Percentiles rank a stretch among this genome's conserved stretches.
Conservation (phyloP, 768 basidiomycete species). For the Rhodosporidiobolus odoratus region DNA sequence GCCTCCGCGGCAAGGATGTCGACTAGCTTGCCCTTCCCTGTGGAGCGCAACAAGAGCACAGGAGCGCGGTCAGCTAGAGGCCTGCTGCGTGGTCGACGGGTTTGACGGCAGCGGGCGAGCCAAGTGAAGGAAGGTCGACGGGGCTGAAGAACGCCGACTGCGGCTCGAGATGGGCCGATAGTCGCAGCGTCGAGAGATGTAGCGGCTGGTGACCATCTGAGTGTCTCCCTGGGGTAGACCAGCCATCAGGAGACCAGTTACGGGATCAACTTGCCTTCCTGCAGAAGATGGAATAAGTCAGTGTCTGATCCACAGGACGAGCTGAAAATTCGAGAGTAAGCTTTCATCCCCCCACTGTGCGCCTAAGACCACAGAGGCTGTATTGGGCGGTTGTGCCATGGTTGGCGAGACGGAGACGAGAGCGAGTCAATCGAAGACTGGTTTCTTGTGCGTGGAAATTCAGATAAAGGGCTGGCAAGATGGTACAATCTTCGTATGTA, state of each 20-base stretch:
- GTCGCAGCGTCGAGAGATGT: not conserved
- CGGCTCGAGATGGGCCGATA: not conserved
- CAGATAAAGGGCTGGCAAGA: not conserved
- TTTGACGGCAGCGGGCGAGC: too few species aligned
- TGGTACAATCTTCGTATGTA: too few species aligned
- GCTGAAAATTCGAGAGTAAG: slow-evolving; percentile 45
- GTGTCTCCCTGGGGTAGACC: slow-evolving; percentile 5
- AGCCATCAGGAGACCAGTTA: not conserved
- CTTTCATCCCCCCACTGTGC: slow-evolving; percentile 91
- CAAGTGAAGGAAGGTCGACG: too few species aligned
- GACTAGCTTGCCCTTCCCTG: slow-evolving; percentile 72
- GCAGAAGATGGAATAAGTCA: not conserved
- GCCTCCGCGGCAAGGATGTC: slow-evolving; percentile 85
- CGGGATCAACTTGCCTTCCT: not conserved
- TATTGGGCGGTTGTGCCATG: not conserved
- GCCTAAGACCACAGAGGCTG: slow-evolving; percentile 71
- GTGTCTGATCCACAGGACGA: not conserved
- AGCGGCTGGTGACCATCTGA: not conserved
- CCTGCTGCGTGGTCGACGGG: too few species aligned
- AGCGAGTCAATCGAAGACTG: not conserved
- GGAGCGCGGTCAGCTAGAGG: too few species aligned
- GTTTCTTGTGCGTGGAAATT: too few species aligned
- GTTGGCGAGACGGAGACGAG: not conserved
- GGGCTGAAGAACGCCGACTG: too few species aligned
- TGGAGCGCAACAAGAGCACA: not conserved